Evolutionary conservation across 1,284 basidiomycete species (phyloP).

Genomic region (Trichosporon faecale): DNA sequence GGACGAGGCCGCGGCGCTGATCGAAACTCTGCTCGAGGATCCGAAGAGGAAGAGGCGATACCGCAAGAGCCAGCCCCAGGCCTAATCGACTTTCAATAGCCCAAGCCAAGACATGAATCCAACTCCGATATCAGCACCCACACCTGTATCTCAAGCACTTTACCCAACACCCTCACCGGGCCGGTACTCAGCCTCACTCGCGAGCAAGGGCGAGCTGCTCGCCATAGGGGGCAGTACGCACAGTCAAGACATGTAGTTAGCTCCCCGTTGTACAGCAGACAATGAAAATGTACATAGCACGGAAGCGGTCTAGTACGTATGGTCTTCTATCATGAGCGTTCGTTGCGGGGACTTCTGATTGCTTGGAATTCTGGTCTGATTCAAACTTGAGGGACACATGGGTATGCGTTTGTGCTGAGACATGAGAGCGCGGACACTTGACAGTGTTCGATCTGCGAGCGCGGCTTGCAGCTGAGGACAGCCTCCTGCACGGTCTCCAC

Average conservation of each 20-base stretch:
- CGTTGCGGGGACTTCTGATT: not conserved
- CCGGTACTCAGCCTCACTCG: too few species aligned
- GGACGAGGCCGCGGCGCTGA: not conserved
- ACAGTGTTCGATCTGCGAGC: too few species aligned
- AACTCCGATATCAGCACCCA: too few species aligned
- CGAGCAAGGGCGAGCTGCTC: too few species aligned
- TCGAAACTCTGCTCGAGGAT: not conserved
- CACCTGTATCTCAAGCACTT: not conserved
- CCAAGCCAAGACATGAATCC: too few species aligned
- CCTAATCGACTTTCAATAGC: not conserved
- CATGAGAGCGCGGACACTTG: too few species aligned
- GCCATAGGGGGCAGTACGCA: too few species aligned
- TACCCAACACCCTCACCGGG: too few species aligned
- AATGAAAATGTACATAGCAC: slow-evolving; percentile 1
- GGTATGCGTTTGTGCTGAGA: not conserved
- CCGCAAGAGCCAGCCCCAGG: not conserved
- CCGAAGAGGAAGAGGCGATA: not conserved
- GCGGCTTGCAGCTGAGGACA: too few species aligned
- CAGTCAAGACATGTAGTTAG: too few species aligned
- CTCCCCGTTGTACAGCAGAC: not conserved
- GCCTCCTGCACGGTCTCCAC: not conserved
- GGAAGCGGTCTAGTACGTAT: not conserved
- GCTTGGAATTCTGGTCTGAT: not conserved
- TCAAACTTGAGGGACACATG: not conserved
- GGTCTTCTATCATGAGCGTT: slow-evolving; percentile 1